Percentiles rank a stretch among this genome's conserved stretches.
Evolutionary conservation across 495 filamentous ascomycete genomes (phyloP).

Genomic region (Lophiostoma macrostomum): DNA sequence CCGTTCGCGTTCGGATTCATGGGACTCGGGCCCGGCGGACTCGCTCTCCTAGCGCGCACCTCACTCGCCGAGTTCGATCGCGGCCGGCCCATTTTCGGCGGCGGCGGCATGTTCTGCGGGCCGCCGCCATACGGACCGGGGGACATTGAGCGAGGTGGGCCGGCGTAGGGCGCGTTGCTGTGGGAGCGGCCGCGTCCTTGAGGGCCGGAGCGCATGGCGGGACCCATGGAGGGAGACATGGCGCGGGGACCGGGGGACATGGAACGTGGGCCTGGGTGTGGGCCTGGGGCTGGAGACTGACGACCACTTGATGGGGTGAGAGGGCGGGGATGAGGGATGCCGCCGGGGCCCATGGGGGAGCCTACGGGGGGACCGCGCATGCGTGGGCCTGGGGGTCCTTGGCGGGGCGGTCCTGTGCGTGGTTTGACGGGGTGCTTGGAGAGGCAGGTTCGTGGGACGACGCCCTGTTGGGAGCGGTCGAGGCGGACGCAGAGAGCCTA

Average conservation of each 20-base stretch:
- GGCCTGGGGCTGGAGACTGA: constrained; percentile 38
- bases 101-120: constrained; percentile 21
- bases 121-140: constrained; percentile 38
- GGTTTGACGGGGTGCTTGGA: constrained; percentile 91
- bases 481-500: constrained; percentile 87
- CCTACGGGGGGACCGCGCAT: constrained; percentile 41
- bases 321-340: constrained; percentile 32
- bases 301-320: constrained; percentile 32
- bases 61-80: constrained; percentile 45
- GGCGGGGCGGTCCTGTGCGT: constrained; percentile 52
- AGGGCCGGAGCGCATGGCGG: constrained; percentile 28
- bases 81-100: constrained; percentile 38
- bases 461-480: constrained; percentile 87
- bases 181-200: constrained; percentile 32
- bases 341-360: constrained; percentile 23
- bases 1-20: constrained; percentile 50
- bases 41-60: constrained; percentile 46
- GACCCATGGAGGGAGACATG: constrained; percentile 31
- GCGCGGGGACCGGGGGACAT: constrained; percentile 49
- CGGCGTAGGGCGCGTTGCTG: constrained; percentile 35
- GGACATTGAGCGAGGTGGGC: constrained; percentile 48
- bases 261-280: constrained; percentile 46
- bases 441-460: constrained; percentile 88
- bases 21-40: constrained; percentile 59
- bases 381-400: constrained; percentile 40